phyloP scores from a whole-genome alignment of 331 rosid species.

The Malus hybrid region DNA sequence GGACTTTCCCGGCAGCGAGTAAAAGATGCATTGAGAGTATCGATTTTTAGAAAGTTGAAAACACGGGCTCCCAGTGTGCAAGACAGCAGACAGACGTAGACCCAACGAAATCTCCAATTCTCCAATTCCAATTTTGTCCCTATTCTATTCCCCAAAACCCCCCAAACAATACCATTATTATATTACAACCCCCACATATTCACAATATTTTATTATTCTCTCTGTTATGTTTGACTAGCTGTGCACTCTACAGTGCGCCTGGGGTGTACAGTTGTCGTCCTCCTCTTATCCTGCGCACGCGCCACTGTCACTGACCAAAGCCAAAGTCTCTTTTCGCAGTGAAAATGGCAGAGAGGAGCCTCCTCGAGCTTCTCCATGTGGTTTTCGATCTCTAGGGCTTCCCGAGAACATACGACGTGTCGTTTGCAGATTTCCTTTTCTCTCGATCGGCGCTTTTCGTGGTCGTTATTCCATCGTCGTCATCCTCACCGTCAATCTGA shows the following conservation, averaged over 20 bases:
- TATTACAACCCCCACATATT: background rate
- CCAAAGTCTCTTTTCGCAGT: conserved; percentile 5
- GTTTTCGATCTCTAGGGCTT: conserved; percentile 5
- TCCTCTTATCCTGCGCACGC: conserved; percentile 30
- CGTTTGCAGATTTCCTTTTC: background rate
- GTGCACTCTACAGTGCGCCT: conserved; percentile 13
- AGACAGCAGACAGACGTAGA: conserved; percentile 36
- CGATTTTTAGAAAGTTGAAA: background rate
- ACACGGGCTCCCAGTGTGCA: conserved; percentile 2
- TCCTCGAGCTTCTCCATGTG: conserved; percentile 15
- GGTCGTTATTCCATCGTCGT: background rate
- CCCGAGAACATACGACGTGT: conserved; percentile 8
- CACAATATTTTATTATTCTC: background rate
- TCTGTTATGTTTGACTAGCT: conserved; percentile 28
- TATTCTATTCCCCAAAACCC: background rate
- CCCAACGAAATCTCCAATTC: conserved; percentile 23
- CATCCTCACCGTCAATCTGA: background rate
- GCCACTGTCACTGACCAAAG: background rate
- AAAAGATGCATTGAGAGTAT: background rate
- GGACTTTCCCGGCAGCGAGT: background rate
- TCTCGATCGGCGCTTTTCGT: conserved; percentile 8
- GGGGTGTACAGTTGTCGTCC: conserved; percentile 24
- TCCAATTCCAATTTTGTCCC: background rate
- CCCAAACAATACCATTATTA: background rate
- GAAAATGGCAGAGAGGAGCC: background rate